A percentile compares a stretch with the other conserved stretches of the same genome.
Conservation (phyloP, 139 green algal species). For the Volvox africanus region DNA sequence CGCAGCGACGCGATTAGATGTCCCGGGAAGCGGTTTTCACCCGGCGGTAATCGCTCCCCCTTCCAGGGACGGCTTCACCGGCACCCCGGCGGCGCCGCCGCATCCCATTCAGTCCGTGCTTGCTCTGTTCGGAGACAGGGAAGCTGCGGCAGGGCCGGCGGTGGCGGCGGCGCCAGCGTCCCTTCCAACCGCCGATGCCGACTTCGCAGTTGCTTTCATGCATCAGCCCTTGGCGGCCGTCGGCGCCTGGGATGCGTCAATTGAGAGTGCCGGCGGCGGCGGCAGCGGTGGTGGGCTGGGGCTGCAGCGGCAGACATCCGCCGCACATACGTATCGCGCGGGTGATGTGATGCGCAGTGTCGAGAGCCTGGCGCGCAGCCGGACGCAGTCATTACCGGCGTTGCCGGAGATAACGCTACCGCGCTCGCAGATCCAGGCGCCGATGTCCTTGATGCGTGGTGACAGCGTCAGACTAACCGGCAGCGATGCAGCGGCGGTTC, state of each 20-base stretch:
- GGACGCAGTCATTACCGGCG: constrained; percentile 5
- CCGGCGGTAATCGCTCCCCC: no score
- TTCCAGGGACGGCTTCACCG: not conserved
- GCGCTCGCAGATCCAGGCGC: no score
- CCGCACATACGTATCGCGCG: not conserved
- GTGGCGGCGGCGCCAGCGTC: not conserved
- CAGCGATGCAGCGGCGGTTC: no score
- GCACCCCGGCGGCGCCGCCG: not conserved
- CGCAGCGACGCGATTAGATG: no score
- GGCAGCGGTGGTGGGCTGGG: not conserved
- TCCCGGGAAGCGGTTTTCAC: not conserved
- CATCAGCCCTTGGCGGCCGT: no score
- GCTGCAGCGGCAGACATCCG: not conserved
- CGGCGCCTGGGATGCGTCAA: no score
- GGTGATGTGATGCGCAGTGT: constrained; percentile 12
- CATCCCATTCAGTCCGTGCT: not conserved
- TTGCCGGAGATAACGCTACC: no score
- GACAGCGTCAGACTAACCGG: no score
- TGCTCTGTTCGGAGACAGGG: not conserved
- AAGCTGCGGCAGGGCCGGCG: not conserved
- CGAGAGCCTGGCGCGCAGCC: constrained; percentile 35
- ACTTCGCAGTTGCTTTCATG: no score
- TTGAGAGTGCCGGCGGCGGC: not conserved
- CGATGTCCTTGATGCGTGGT: no score
- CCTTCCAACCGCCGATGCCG: no score